Evolutionary conservation across 331 rosid genomes (phyloP).

Genomic region (Malus hybrid): DNA sequence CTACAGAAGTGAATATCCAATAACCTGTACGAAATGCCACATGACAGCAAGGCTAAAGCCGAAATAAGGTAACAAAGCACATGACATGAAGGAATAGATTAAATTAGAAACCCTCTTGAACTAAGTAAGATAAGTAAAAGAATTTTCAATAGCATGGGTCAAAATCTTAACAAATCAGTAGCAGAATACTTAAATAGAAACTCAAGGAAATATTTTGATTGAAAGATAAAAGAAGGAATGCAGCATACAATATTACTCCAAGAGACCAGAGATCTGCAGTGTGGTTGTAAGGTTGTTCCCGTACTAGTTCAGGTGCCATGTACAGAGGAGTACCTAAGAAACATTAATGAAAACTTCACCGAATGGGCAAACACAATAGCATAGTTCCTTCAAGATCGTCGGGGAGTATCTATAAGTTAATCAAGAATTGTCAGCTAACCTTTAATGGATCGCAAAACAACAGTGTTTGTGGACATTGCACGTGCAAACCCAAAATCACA

Average conservation of each 20-base stretch:
- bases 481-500: slow-evolving; percentile 99
- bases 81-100: background rate
- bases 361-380: background rate
- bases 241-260: slow-evolving; percentile 84
- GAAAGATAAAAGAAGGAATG: slow-evolving; percentile 4
- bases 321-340: slow-evolving; percentile 83
- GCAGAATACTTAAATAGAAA: slow-evolving; percentile 13
- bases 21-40: background rate
- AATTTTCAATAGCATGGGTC: background rate
- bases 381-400: background rate
- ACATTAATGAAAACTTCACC: slow-evolving; percentile 1
- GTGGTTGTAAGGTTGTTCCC: slow-evolving; percentile 96
- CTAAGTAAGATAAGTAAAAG: slow-evolving; percentile 3
- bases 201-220: background rate
- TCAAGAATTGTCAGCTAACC: slow-evolving; percentile 35
- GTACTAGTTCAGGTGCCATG: slow-evolving; percentile 98
- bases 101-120: background rate
- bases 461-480: slow-evolving; percentile 97
- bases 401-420: slow-evolving; percentile 8
- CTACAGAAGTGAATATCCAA: background rate
- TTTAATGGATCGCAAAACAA: slow-evolving; percentile 94
- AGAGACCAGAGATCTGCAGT: slow-evolving; percentile 98
- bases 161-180: slow-evolving; percentile 12
- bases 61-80: background rate
- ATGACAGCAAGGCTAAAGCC: background rate